Evolutionary conservation across 1,284 basidiomycete species (phyloP), one percentile per base, ranked within the genome.

Genomic region (Austroboletus novae-zelandiae): DNA sequence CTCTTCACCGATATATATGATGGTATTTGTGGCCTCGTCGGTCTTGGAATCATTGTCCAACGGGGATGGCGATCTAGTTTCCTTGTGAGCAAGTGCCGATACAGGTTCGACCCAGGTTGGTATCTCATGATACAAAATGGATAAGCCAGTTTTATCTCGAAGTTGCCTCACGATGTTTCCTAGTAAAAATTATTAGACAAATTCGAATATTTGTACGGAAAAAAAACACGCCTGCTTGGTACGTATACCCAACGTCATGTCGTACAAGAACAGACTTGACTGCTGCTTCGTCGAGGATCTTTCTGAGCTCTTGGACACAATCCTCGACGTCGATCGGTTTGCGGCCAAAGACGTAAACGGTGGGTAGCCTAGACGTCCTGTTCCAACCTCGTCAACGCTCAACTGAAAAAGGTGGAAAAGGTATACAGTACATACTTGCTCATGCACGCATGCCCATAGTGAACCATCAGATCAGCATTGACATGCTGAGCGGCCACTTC

Each of bases 381-480:
- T 32, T 23, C 27, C 30, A 32, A 6, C 11, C 23, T 45, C 34
- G 40, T 62, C 42, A 42, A 41, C 9, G 11, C 8, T 1, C 2
- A 10, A 29, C 8, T 6, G 25, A 41, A 34, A 2, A n/a, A 14
- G 4, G 13, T 3, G 13, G 14, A 0, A 18, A 36, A 10, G 6
- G 15, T 20, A 20, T 14, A 32, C 10, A 30, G 30, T 39, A 74
- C 89, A 54, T 57, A 91, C 90, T 83, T 80, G 67, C 87, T 94
- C 74, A 99, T 80, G 70, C 97, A 99, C 0, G 96, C 94, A 72
- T 98, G 92, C 1, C 97, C 96, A 63, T 97, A 98, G 66, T 99
- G 96, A 6, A 99, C 86, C 53, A 98, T 78, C 9, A 89, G 81
- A 62, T 98, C 91, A 0, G 95, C 94, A 56, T 95, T 85, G 39